These are phyloP conservation scores for Lodderomyces oxycetoniae DNA, from an alignment of 1,139 yeast species.

Conservation along the genomic window DNA sequence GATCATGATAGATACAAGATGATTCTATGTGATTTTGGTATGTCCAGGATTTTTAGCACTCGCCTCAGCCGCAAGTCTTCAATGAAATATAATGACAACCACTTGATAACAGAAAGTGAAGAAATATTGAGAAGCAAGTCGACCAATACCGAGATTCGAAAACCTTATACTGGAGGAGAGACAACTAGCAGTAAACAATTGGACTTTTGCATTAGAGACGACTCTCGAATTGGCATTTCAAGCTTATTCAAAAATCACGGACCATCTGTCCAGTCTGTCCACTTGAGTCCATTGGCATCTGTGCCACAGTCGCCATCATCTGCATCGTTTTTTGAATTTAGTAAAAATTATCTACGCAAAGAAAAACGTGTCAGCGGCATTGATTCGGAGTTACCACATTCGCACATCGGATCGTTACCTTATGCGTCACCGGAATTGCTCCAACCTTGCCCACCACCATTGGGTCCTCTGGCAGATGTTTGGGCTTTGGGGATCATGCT, in stretches of 20 bases:
- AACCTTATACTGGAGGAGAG: conserved; percentile 35
- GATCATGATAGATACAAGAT: conserved; percentile 26
- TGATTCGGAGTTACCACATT: conserved; percentile 48
- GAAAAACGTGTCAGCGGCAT: conserved; percentile 14
- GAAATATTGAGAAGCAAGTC: conserved; percentile 46
- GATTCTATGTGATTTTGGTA: conserved; percentile 83
- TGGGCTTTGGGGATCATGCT: conserved; percentile 88
- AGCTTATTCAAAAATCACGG: conserved; percentile 28
- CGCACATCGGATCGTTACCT: conserved; percentile 83
- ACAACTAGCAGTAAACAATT: conserved; percentile 19
- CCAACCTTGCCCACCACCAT: conserved; percentile 59
- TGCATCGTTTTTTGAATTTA: conserved; percentile 8
- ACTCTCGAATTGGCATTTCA: conserved; percentile 31
- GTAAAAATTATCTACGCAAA: conserved; percentile 5
- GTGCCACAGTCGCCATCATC: conserved; percentile 7
- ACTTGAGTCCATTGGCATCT: conserved; percentile 29
- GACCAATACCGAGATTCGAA: conserved; percentile 31
- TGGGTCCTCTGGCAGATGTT: conserved; percentile 73
- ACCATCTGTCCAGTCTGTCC: conserved; percentile 34
- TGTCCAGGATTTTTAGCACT: conserved; percentile 45
- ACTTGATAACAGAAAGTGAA: neutral
- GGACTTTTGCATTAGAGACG: conserved; percentile 25
- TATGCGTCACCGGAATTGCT: conserved; percentile 88
- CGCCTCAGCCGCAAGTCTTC: conserved; percentile 27
- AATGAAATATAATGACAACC: conserved; percentile 5